Base-by-base conservation (phyloP, 2,329 filamentous ascomycete species). In the Sclerotinia sclerotiorum region DNA sequence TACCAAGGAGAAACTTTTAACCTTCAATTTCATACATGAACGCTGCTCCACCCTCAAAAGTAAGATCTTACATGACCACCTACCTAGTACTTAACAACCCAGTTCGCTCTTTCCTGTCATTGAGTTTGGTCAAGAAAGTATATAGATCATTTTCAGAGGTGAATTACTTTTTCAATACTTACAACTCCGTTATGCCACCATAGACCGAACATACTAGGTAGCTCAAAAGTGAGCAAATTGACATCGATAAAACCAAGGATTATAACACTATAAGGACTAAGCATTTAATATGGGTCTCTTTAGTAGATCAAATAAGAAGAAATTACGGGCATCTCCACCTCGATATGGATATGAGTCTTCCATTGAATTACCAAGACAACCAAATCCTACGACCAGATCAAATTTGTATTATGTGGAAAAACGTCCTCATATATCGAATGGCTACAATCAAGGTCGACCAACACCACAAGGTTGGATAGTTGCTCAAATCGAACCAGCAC, bases 201-300 rank as follows among this genome's bases (percentile, higher is more conserved):
- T 35, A 35, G 35, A 35, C 21, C 24, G 15, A 35, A 49, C 24
- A 62, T 62, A 27, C 46, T n/a, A 32, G 5, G 32, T 32, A 4
- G 3, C 32, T 49, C 27, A 19, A 11, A 49, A n/a, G 44, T 24
- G 29, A 49, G 29, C 21, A 39, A 49, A n/a, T 49, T 35, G 21
- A 13, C 11, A 11, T 35, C 19, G 7, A 17, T 35, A 51, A 29
- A 51, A 19, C 44, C 58, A 27, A 21, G 58, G 29, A 35, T 51
- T 10, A 51, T 27, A 39, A 62, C 46, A 19, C 27, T 24, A 49
- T 27, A 51, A 17, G 39, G 39, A 42, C 5, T 17, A 42, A 62
- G 60, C 60, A 27, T 58, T 27, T 35, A 64, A 27, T 6, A 77
- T 76, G 75, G 71, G 72, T 61, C 75, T 77, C 72, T 76, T 76